Percentiles rank a stretch among this genome's conserved stretches.
Conservation (phyloP, 2,329 filamentous ascomycete species). For the Aphanoascus verrucosus region DNA sequence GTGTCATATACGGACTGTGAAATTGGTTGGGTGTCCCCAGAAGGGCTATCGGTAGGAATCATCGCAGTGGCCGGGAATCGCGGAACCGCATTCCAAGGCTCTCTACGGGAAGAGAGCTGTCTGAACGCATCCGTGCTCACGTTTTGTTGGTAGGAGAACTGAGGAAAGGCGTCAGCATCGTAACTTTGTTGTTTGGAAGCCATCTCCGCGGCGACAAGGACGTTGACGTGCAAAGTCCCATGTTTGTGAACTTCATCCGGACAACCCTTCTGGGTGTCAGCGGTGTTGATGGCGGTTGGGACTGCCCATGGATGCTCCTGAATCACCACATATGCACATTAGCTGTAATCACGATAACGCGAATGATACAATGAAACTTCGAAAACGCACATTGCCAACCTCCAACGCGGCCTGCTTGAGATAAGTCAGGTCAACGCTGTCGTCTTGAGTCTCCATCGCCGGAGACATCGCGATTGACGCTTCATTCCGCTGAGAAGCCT, state of each 20-base stretch:
- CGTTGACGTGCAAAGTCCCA: constrained; percentile 1
- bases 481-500: neutral
- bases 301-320: constrained; percentile 1
- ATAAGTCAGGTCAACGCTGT: constrained; percentile 33
- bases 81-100: constrained; percentile 17
- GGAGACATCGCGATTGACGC: neutral
- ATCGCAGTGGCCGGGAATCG: constrained; percentile 24
- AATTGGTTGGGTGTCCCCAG: constrained; percentile 36
- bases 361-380: neutral
- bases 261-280: neutral
- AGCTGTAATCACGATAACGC: neutral
- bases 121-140: neutral
- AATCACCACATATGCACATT: constrained; percentile 1
- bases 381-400: constrained; percentile 27
- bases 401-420: constrained; percentile 35
- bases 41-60: constrained; percentile 26
- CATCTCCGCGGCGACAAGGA: constrained; percentile 7
- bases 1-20: constrained; percentile 37
- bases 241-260: neutral
- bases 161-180: neutral
- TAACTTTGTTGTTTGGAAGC: neutral
- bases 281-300: neutral
- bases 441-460: constrained; percentile 31
- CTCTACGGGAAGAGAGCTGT: constrained; percentile 12
- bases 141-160: constrained; percentile 3